A percentile compares a stretch with the other conserved stretches of the same genome.
phyloP scores from a whole-genome alignment of 2,329 filamentous ascomycete genomes.

The Claviceps humidiphila region DNA sequence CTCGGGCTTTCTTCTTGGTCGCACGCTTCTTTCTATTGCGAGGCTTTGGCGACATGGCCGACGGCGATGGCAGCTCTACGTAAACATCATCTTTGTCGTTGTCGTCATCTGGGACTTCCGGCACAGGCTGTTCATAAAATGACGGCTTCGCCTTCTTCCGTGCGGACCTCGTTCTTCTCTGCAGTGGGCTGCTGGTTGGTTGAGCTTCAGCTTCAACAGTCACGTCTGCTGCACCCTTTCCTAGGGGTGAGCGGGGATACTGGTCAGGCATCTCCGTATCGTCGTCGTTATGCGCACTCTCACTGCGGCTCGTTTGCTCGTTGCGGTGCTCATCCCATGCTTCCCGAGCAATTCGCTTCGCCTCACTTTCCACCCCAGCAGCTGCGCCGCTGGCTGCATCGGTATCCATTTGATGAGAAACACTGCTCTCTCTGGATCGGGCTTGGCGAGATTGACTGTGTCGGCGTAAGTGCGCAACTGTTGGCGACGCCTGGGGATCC shows the following conservation, averaged over 20 bases:
- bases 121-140: constrained; percentile 23
- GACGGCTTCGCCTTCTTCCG: constrained; percentile 37
- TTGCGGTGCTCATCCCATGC: constrained; percentile 23
- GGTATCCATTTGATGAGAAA: constrained; percentile 12
- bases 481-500: constrained; percentile 16
- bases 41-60: constrained; percentile 18
- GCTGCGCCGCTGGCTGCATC: constrained; percentile 5
- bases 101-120: constrained; percentile 9
- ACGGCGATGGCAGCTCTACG: constrained; percentile 19
- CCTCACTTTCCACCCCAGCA: constrained; percentile 11
- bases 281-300: constrained; percentile 3
- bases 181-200: constrained; percentile 2
- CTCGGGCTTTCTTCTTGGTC: constrained; percentile 13
- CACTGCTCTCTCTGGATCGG: constrained; percentile 16
- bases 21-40: constrained; percentile 17
- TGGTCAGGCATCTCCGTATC: constrained; percentile 4
- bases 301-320: constrained; percentile 11
- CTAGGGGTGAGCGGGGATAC: constrained; percentile 4
- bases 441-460: constrained; percentile 15
- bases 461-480: constrained; percentile 13
- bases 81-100: constrained; percentile 9
- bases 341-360: constrained; percentile 20
- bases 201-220: constrained; percentile 4
- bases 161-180: constrained; percentile 20
- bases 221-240: neutral